Conservation (phyloP, 306 rosid species). For the Trifolium subterraneum region DNA sequence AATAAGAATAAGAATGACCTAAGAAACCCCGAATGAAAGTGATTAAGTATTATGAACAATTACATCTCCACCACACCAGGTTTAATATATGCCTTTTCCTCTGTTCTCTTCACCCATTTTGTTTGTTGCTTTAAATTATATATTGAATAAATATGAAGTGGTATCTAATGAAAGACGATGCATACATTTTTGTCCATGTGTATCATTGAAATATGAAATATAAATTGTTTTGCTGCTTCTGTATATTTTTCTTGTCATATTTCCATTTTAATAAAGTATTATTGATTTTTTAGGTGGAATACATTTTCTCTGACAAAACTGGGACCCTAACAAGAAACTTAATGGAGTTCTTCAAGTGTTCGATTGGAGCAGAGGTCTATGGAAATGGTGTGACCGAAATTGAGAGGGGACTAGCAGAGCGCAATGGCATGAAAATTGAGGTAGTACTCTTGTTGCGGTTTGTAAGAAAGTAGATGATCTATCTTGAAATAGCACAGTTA, state of each 20-base stretch:
- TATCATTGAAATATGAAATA: constrained; percentile 17
- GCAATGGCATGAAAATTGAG: constrained; percentile 67
- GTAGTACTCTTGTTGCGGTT: constrained; percentile 45
- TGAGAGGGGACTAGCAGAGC: constrained; percentile 84
- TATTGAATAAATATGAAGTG: constrained; percentile 6
- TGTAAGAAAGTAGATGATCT: constrained; percentile 12
- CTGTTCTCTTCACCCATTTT: background rate
- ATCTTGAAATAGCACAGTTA: constrained; percentile 7
- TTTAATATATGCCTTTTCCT: background rate
- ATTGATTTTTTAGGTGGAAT: constrained; percentile 77
- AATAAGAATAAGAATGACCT: background rate
- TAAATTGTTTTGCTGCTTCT: background rate
- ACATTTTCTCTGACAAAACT: constrained; percentile 98
- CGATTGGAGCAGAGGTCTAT: constrained; percentile 92
- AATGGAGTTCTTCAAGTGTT: constrained; percentile 99
- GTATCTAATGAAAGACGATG: background rate
- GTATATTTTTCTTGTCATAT: constrained; percentile 17
- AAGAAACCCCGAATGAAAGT: constrained; percentile 3
- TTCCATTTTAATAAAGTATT: constrained; percentile 26
- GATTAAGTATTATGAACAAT: constrained; percentile 20
- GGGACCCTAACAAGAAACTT: constrained; percentile 95
- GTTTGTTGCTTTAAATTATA: constrained; percentile 3
- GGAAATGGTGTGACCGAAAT: constrained; percentile 95
- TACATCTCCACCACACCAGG: constrained; percentile 16
- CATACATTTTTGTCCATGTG: constrained; percentile 9